A percentile compares a stretch with the other conserved stretches of the same genome.
phyloP scores from a whole-genome alignment of 2,329 filamentous ascomycete species.

The Trichoderma polysporum region DNA sequence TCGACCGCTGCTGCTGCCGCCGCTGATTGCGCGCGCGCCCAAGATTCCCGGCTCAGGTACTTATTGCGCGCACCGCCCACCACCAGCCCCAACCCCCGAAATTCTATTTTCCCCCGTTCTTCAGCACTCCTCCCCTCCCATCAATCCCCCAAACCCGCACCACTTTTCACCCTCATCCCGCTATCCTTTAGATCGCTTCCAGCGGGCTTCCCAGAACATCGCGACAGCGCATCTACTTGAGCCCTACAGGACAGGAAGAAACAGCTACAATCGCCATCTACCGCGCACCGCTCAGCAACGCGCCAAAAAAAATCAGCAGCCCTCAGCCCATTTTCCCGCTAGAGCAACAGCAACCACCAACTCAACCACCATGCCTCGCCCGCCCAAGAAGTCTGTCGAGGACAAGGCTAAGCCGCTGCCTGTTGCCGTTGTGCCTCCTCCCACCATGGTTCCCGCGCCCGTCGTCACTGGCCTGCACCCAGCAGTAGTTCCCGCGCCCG shows the following conservation, averaged over 20 bases:
- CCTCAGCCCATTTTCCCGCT: neutral
- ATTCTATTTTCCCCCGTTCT: constrained; percentile 32
- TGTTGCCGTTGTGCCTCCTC: constrained; percentile 36
- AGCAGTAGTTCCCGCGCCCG: constrained; percentile 21
- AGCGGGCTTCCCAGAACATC: constrained; percentile 17
- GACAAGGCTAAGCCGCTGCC: constrained; percentile 38
- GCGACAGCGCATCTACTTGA: constrained; percentile 12
- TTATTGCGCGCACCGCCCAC: constrained; percentile 40
- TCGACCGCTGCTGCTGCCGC: constrained; percentile 26
- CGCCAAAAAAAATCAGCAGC: constrained; percentile 4
- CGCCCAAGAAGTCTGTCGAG: constrained; percentile 44
- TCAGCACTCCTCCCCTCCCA: constrained; percentile 32
- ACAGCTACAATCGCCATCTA: neutral
- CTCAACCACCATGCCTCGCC: constrained; percentile 44
- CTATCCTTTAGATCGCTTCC: constrained; percentile 17
- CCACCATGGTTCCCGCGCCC: constrained; percentile 42
- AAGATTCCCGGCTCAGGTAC: constrained; percentile 32
- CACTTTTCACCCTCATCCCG: constrained; percentile 23
- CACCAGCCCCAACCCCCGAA: constrained; percentile 31
- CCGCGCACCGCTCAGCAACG: constrained; percentile 4
- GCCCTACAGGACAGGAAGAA: neutral
- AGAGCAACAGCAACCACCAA: constrained; percentile 7
- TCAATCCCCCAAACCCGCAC: constrained; percentile 29
- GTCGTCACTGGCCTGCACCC: constrained; percentile 24
- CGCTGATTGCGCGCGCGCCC: constrained; percentile 35